These are phyloP conservation scores for Antitrichia curtipendula DNA, from an alignment of 225 moss, liverwort and hornwort species.

Conservation along the genomic window DNA sequence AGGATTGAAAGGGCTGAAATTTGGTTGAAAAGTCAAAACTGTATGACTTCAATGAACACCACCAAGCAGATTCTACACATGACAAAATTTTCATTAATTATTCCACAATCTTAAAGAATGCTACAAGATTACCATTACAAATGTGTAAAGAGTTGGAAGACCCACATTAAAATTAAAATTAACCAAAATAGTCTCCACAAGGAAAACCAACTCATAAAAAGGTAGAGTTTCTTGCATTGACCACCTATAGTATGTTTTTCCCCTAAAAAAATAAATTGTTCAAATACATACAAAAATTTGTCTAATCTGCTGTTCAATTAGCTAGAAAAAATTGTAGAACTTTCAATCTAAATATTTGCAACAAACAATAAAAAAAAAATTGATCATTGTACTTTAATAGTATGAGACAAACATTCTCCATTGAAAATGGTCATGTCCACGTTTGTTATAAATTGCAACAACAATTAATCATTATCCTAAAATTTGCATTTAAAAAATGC, in stretches of 20 bases:
- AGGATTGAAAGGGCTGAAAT: background rate
- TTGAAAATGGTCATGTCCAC: background rate
- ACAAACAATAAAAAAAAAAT: background rate
- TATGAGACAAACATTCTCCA: background rate
- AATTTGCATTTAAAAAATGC: background rate
- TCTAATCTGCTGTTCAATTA: accelerated
- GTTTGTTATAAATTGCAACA: background rate
- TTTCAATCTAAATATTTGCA: background rate
- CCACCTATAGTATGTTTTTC: background rate
- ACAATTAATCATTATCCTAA: background rate
- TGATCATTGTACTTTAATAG: background rate
- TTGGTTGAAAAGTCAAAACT: background rate
- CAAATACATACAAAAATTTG: background rate
- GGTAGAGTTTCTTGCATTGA: background rate
- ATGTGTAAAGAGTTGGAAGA: too few relatives aligned
- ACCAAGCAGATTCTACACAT: too few relatives aligned
- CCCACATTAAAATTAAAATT: background rate
- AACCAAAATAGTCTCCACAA: background rate
- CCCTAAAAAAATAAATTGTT: background rate
- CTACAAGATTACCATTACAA: too few relatives aligned
- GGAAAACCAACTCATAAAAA: background rate
- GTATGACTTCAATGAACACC: too few relatives aligned
- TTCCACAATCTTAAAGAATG: too few relatives aligned
- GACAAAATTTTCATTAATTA: too few relatives aligned
- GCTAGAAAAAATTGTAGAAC: background rate